Evolutionary conservation across 2,329 filamentous ascomycete genomes (phyloP).

Genomic region (Aureobasidium subglaciale): DNA sequence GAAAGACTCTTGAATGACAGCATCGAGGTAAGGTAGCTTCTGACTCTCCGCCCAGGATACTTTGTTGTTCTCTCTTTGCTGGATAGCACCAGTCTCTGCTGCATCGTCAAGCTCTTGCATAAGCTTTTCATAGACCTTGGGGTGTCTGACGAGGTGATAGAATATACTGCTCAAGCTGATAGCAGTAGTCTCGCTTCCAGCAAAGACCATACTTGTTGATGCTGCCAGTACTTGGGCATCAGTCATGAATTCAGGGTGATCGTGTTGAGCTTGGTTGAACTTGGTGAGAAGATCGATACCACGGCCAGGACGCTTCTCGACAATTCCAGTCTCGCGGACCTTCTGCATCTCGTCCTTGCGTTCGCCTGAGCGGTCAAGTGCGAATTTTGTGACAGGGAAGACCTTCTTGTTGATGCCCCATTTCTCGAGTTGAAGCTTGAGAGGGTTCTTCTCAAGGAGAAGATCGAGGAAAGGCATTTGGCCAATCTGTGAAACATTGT

Average conservation of each 20-base stretch:
- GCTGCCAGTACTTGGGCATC: conserved; percentile 63
- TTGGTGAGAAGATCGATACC: conserved; percentile 61
- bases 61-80: conserved; percentile 43
- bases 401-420: conserved; percentile 61
- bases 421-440: conserved; percentile 61
- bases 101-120: conserved; percentile 57
- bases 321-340: conserved; percentile 35
- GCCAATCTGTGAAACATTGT: conserved; percentile 46
- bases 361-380: conserved; percentile 59
- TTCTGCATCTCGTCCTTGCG: conserved; percentile 50
- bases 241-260: conserved; percentile 64
- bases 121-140: conserved; percentile 47
- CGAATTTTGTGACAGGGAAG: conserved; percentile 68
- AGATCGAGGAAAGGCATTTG: conserved; percentile 68
- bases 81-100: conserved; percentile 43
- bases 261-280: conserved; percentile 61
- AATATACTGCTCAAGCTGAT: conserved; percentile 66
- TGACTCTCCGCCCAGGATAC: conserved; percentile 65
- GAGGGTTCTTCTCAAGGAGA: conserved; percentile 65
- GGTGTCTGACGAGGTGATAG: conserved; percentile 64
- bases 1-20: conserved; percentile 71
- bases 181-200: conserved; percentile 72
- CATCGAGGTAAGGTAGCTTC: conserved; percentile 67
- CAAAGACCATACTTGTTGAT: conserved; percentile 64
- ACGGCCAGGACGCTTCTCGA: conserved; percentile 30